These are phyloP conservation scores for Cornus controversa DNA, from an alignment of 148 eudicot genomes.

Conservation along the genomic window DNA sequence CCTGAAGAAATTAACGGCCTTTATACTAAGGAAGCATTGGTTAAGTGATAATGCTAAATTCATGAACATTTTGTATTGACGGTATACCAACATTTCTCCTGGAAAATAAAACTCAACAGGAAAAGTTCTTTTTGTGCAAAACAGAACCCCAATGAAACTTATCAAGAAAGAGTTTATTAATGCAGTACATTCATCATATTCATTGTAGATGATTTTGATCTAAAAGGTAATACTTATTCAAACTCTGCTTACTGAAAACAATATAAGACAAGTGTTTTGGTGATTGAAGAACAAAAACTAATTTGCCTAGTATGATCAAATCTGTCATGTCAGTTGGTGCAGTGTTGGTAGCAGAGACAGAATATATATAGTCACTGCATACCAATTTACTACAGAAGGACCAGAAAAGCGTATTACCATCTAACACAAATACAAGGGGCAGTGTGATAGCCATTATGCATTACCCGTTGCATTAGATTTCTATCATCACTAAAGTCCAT, in stretches of 20 bases:
- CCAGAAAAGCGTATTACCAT: too few relatives aligned
- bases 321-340: background rate
- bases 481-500: too few relatives aligned
- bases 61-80: background rate
- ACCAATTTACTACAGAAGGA: background rate
- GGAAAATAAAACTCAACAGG: background rate
- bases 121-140: background rate
- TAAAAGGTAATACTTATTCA: background rate
- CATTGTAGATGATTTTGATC: background rate
- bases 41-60: background rate
- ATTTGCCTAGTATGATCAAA: background rate
- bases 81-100: background rate
- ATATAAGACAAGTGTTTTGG: background rate
- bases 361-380: background rate
- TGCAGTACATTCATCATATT: background rate
- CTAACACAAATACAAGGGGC: background rate
- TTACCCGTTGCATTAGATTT: too few relatives aligned
- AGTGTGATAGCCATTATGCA: too few relatives aligned
- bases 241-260: background rate
- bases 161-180: background rate
- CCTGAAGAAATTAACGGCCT: conserved; percentile 38
- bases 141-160: background rate
- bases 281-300: background rate
- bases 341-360: background rate
- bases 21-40: background rate